phyloP scores from a whole-genome alignment of 2,329 filamentous ascomycete genomes.

The Microcyclosporella mali region DNA sequence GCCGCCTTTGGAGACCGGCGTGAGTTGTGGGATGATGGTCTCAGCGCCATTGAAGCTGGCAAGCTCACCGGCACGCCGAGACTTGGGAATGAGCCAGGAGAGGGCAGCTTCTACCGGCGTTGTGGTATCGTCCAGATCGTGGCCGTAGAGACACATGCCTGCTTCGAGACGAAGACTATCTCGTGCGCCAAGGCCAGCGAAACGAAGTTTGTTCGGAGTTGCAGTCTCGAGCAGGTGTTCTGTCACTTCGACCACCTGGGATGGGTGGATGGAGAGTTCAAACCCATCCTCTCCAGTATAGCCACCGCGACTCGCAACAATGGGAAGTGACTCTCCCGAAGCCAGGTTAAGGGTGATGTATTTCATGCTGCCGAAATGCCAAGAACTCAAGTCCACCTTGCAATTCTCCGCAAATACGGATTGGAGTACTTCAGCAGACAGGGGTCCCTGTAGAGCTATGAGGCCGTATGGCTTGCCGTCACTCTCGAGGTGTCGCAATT shows the following conservation, averaged over 20 bases:
- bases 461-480: constrained; percentile 62
- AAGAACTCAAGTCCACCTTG: constrained; percentile 49
- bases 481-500: constrained; percentile 30
- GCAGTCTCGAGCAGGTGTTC: constrained; percentile 60
- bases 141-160: constrained; percentile 99
- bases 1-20: constrained; percentile 27
- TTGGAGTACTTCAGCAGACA: constrained; percentile 63
- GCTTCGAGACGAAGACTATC: constrained; percentile 92
- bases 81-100: constrained; percentile 78
- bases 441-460: constrained; percentile 82
- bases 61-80: constrained; percentile 52
- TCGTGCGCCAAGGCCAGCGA: constrained; percentile 83
- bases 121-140: constrained; percentile 78
- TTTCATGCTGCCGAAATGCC: constrained; percentile 77
- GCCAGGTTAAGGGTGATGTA: constrained; percentile 59
- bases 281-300: constrained; percentile 99
- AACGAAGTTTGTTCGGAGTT: constrained; percentile 58
- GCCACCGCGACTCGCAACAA: constrained; percentile 79
- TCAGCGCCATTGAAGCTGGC: constrained; percentile 83
- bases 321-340: constrained; percentile 46
- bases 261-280: constrained; percentile 77
- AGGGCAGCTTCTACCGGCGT: constrained; percentile 63
- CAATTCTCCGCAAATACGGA: constrained; percentile 52
- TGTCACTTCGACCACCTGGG: constrained; percentile 59
- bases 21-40: constrained; percentile 69